Evolutionary conservation across 2,329 filamentous ascomycete species (phyloP).

Genomic region (Diaporthe humulicola): DNA sequence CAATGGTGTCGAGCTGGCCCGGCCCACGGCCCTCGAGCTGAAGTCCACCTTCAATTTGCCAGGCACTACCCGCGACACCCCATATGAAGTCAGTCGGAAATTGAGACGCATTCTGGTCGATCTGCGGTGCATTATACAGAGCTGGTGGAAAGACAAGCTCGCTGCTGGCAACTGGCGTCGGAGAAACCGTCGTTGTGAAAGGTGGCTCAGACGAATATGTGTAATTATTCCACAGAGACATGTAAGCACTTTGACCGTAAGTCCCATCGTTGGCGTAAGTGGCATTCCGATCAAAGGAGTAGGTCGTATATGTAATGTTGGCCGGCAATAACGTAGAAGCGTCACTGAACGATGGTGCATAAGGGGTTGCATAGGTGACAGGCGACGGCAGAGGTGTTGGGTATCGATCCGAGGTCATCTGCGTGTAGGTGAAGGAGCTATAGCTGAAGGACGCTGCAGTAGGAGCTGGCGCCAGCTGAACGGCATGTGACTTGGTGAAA

Average conservation of each 20-base stretch:
- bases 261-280: not conserved
- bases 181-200: not conserved
- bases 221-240: not conserved
- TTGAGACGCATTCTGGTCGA: not conserved
- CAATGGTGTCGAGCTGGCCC: not conserved
- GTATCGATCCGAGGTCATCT: constrained; percentile 22
- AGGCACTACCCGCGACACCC: constrained; percentile 12
- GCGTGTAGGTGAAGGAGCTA: not conserved
- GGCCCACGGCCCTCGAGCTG: constrained; percentile 26
- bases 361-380: not conserved
- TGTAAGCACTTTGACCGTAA: constrained; percentile 4
- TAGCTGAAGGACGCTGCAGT: not conserved
- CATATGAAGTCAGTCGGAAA: not conserved
- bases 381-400: not conserved
- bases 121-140: not conserved
- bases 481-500: not conserved
- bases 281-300: not conserved
- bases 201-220: not conserved
- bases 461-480: not conserved
- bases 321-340: not conserved
- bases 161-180: not conserved
- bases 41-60: constrained; percentile 22
- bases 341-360: not conserved
- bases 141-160: constrained; percentile 11
- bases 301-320: not conserved